Evolutionary conservation across 768 basidiomycete genomes (phyloP).

Genomic region (Coprinellus micaceus): DNA sequence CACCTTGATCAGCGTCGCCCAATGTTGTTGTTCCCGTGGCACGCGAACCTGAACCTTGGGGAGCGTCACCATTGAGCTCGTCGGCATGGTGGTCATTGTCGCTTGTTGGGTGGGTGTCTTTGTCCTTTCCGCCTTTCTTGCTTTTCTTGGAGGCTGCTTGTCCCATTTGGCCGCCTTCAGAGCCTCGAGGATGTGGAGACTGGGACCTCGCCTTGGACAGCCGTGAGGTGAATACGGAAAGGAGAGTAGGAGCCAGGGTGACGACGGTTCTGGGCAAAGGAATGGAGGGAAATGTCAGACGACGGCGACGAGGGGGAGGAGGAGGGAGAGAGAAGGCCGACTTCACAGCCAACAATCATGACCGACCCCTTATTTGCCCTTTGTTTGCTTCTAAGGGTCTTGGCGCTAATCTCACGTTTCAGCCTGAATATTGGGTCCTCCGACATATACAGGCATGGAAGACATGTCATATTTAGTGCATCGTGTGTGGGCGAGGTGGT

Average conservation of each 20-base stretch:
- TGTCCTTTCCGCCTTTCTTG: conserved; percentile 69
- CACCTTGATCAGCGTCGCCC: conserved; percentile 37
- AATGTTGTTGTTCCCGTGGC: conserved; percentile 33
- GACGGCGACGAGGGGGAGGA: conserved; percentile 16
- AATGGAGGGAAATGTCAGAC: conserved; percentile 11
- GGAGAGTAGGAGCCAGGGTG: conserved; percentile 80
- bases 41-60: conserved; percentile 44
- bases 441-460: conserved; percentile 14
- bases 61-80: conserved; percentile 34
- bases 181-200: conserved; percentile 59
- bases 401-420: background rate
- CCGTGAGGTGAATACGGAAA: conserved; percentile 71
- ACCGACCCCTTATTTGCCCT: conserved; percentile 27
- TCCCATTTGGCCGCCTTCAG: conserved; percentile 63
- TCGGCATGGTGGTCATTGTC: conserved; percentile 36
- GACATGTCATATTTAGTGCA: conserved; percentile 25
- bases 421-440: too few species aligned
- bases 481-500: conserved; percentile 13
- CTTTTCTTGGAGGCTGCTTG: conserved; percentile 82
- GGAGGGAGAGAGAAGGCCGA: conserved; percentile 15
- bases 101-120: conserved; percentile 49
- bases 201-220: conserved; percentile 69
- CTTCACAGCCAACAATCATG: conserved; percentile 12
- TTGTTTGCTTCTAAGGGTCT: conserved; percentile 29
- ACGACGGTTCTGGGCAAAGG: conserved; percentile 14